A percentile compares a stretch with the other conserved stretches of the same genome.
Evolutionary conservation across 495 filamentous ascomycete species (phyloP).

Genomic region (Saxophila tyrrhenica): DNA sequence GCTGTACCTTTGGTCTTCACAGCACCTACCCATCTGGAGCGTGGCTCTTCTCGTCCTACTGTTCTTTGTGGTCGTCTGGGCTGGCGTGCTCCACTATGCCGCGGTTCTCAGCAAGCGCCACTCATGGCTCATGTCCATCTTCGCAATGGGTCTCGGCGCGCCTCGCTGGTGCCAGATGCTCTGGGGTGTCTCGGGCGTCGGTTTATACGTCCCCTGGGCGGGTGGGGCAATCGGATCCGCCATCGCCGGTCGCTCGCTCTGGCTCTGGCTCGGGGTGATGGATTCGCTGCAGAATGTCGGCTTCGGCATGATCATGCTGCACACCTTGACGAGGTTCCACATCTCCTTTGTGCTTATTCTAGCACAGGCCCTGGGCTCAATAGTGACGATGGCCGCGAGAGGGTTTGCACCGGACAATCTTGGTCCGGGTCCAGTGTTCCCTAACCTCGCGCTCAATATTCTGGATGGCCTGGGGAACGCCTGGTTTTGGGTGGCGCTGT

Average conservation of each 20-base stretch:
- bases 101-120: slow-evolving; percentile 40
- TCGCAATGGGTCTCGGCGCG: slow-evolving; percentile 51
- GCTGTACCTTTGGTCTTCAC: slow-evolving; percentile 46
- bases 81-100: slow-evolving; percentile 36
- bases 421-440: slow-evolving; percentile 55
- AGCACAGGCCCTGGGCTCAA: slow-evolving; percentile 45
- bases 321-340: slow-evolving; percentile 51
- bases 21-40: slow-evolving; percentile 42
- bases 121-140: slow-evolving; percentile 55
- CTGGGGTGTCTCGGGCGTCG: slow-evolving; percentile 48
- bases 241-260: slow-evolving; percentile 42
- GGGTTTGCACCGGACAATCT: slow-evolving; percentile 47
- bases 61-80: slow-evolving; percentile 53
- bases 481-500: slow-evolving; percentile 56
- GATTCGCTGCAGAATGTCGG: slow-evolving; percentile 52
- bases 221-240: slow-evolving; percentile 39
- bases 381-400: slow-evolving; percentile 46
- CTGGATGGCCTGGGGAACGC: slow-evolving; percentile 40
- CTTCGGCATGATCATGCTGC: slow-evolving; percentile 52
- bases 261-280: slow-evolving; percentile 55
- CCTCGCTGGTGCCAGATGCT: slow-evolving; percentile 58
- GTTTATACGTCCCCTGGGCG: slow-evolving; percentile 50
- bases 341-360: slow-evolving; percentile 43
- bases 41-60: slow-evolving; percentile 41
- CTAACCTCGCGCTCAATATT: slow-evolving; percentile 40